These are phyloP conservation scores for Tylopilus sp. DNA, from an alignment of 768 basidiomycete species.

Conservation along the genomic window DNA sequence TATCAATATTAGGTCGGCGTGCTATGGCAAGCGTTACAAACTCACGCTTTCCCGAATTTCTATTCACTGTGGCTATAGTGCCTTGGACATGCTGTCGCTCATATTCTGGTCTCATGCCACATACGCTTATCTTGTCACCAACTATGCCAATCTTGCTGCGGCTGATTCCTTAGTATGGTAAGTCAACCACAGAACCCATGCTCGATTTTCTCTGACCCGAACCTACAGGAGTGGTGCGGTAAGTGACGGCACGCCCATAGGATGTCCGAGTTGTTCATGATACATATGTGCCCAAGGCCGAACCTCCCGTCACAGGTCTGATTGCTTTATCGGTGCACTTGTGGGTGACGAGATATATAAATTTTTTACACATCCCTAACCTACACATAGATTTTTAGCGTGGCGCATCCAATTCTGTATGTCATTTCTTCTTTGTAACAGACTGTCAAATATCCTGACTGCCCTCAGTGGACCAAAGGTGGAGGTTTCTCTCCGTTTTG, in stretches of 20 bases:
- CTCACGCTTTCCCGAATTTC: not conserved
- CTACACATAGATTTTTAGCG: not conserved
- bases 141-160: not conserved
- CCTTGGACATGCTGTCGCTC: not conserved
- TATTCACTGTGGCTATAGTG: not conserved
- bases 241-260: not conserved
- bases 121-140: not conserved
- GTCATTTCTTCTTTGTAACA: not conserved
- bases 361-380: not conserved
- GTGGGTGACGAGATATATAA: not conserved
- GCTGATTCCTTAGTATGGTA: not conserved
- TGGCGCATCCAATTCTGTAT: conserved; percentile 4
- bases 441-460: not conserved
- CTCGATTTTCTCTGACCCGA: not conserved
- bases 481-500: not conserved
- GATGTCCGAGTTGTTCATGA: not conserved
- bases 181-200: not conserved
- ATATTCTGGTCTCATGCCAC: not conserved
- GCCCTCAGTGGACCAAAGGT: not conserved
- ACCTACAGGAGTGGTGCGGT: not conserved
- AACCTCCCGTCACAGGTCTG: conserved; percentile 1
- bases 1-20: not conserved
- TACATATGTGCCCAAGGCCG: not conserved
- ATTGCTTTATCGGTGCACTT: conserved; percentile 2
- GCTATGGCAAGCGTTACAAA: not conserved